Conservation (phyloP, 306 rosid species). For the Vicia sativa region DNA sequence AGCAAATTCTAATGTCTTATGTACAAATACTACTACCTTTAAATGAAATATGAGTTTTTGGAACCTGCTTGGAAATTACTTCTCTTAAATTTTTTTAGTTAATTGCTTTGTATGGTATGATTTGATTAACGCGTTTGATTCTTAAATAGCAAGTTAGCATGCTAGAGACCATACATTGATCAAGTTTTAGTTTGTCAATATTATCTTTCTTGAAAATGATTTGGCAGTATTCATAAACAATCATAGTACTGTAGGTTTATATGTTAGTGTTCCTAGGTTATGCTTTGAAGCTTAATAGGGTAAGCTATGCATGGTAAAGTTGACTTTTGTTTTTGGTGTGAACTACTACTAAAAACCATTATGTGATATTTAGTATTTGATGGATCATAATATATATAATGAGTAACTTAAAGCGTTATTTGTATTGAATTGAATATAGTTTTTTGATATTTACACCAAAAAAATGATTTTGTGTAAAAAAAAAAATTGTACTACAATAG, state of each 20-base stretch:
- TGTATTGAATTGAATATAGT: no score
- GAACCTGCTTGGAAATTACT: not conserved
- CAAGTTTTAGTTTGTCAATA: not conserved
- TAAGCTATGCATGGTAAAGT: no score
- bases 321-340: no score
- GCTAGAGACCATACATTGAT: not conserved
- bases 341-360: no score
- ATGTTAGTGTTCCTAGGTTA: not conserved
- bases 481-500: no score
- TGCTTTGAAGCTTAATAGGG: not conserved
- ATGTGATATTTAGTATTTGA: no score
- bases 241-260: not conserved
- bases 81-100: not conserved
- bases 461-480: no score
- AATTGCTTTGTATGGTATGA: not conserved
- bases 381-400: no score
- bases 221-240: not conserved
- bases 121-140: no score
- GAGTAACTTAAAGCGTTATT: no score
- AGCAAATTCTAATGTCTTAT: not conserved
- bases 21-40: not conserved
- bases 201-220: not conserved
- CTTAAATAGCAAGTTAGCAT: not conserved
- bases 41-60: constrained; percentile 4
- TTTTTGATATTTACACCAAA: no score